These are phyloP conservation scores for Claviceps cyperi DNA, from an alignment of 2,329 filamentous ascomycete species.

Conservation along the genomic window DNA sequence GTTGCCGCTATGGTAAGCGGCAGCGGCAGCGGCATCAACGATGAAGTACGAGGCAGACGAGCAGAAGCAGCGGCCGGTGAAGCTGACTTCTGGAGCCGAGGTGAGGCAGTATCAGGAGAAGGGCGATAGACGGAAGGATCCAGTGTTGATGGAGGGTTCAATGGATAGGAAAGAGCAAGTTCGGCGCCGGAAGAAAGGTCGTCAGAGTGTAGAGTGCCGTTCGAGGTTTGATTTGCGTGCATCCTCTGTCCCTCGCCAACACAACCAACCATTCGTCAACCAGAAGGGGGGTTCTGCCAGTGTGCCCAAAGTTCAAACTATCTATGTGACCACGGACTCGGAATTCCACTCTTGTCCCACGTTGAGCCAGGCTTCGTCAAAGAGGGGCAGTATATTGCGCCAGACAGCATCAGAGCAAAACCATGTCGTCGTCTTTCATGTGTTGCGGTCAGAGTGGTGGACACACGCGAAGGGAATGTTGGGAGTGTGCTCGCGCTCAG, in stretches of 20 bases:
- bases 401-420: not conserved
- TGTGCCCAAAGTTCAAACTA: slow-evolving; percentile 1
- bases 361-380: not conserved
- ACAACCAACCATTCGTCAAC: not conserved
- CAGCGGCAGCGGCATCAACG: slow-evolving; percentile 24
- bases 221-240: not conserved
- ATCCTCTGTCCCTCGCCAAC: not conserved
- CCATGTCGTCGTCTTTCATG: not conserved
- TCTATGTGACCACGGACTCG: not conserved
- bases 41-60: slow-evolving; percentile 27
- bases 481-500: not conserved
- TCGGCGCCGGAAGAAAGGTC: not conserved
- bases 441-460: not conserved
- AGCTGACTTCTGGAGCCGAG: slow-evolving; percentile 13
- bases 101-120: slow-evolving; percentile 4
- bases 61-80: slow-evolving; percentile 16
- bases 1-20: slow-evolving; percentile 10
- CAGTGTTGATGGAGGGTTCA: not conserved
- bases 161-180: not conserved
- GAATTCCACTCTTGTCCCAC: not conserved
- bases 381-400: not conserved
- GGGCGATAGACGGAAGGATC: slow-evolving; percentile 2
- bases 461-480: not conserved
- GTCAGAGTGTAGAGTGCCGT: not conserved
- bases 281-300: not conserved